Base-by-base conservation (phyloP, 805 yeast genomes). In the Nakazawaea wyomingensis region DNA sequence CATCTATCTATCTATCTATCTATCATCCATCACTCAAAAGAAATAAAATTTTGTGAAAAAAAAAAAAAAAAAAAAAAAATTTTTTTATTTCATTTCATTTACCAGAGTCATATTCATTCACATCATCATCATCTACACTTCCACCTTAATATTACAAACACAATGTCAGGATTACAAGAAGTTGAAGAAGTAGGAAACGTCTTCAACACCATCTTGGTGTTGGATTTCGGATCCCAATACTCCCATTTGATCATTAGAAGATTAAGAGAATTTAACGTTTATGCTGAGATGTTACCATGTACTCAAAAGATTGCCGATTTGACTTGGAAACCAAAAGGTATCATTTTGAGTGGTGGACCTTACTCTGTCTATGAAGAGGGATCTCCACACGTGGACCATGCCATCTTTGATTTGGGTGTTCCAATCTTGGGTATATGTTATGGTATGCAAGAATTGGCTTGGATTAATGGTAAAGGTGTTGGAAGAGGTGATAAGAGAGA, bases 201-300 rank as follows among this genome's bases (percentile, higher is more conserved):
- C 48, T 93, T 93, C 69, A 96, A 93, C 78, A 93, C 99, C 71
- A 89, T 93, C 54, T 76, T 93, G 70, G 97, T 93, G 64, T 78
- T 93, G 62, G 99, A 93, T 65, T 93, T 93, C 61, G 99, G 99
- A 50, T 93, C 99, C 48, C 99, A 93, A 72, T 93, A 93, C 72
- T 87, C 96, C 46, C 99, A 93, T 61, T 71, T 93, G 63, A 89
- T 93, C 64, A 90, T 97, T 48, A 85, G 99, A 70, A 86, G 99
- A 70, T 77, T 93, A 55, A 87, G 99, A 76, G 99, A 93, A 67
- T 86, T 90, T 74, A 89, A 93, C 65, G 91, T 93, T 53, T 93
- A 93, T 66, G 98, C 99, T 53, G 99, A 93, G 71, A 93, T 93
- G 99, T 78, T 93, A 51, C 99, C 99, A 54, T 93, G 99, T 71